A percentile compares a stretch with the other conserved stretches of the same genome.
These are phyloP conservation scores for Phaffia tasmanica DNA, from an alignment of 768 basidiomycete genomes.

Conservation along the genomic window DNA sequence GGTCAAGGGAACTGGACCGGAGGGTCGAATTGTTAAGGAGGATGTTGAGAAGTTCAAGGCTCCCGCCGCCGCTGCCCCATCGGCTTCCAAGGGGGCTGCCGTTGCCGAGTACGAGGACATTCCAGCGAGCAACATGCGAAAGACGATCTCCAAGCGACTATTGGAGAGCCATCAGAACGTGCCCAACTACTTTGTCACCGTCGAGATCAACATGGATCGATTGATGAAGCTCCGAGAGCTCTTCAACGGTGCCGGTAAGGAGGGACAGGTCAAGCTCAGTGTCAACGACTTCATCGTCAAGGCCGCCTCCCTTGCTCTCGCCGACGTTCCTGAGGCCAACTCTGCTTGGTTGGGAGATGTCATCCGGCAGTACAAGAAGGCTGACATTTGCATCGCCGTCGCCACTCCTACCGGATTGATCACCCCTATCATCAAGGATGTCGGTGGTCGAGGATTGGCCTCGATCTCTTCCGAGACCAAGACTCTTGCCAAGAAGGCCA, in stretches of 20 bases:
- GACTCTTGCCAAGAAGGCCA: conserved; percentile 82
- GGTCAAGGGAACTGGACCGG: conserved; percentile 85
- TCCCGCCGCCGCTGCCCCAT: conserved; percentile 36
- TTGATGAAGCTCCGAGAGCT: conserved; percentile 84
- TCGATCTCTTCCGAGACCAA: conserved; percentile 88
- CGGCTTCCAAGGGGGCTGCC: conserved; percentile 29
- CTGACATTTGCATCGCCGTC: conserved; percentile 93
- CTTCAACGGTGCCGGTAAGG: conserved; percentile 74
- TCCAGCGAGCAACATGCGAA: conserved; percentile 87
- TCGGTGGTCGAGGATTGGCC: conserved; percentile 80
- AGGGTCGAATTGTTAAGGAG: conserved; percentile 84
- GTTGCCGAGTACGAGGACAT: conserved; percentile 69
- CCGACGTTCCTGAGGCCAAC: conserved; percentile 94
- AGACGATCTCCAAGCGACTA: conserved; percentile 78
- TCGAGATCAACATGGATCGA: conserved; percentile 94
- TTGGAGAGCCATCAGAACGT: conserved; percentile 84
- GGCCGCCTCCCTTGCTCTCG: conserved; percentile 76
- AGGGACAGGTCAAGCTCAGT: conserved; percentile 59
- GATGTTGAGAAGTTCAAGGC: conserved; percentile 78
- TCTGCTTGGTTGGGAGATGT: conserved; percentile 94
- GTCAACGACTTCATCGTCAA: conserved; percentile 99
- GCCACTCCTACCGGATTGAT: conserved; percentile 92
- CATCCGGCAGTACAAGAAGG: conserved; percentile 95
- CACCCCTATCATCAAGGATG: conserved; percentile 93
- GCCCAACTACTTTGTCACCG: conserved; percentile 95